Conservation (phyloP, 768 basidiomycete genomes). For the Kondoa subrosea region DNA sequence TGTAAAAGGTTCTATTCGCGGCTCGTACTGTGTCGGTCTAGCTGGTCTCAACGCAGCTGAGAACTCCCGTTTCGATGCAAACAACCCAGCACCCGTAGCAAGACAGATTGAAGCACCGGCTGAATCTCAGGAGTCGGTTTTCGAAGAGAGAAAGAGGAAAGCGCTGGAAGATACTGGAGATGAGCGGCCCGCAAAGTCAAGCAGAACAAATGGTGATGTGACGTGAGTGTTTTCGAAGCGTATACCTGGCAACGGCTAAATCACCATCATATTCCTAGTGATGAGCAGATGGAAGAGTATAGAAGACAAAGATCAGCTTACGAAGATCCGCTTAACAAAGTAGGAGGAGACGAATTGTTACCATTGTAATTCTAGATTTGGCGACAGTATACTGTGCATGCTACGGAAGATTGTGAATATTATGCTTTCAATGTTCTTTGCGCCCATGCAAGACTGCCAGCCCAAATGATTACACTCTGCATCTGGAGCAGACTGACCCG, state of each 20-base stretch:
- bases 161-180: constrained; percentile 11
- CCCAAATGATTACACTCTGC: not conserved
- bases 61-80: constrained; percentile 2
- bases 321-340: constrained; percentile 19
- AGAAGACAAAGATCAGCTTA: constrained; percentile 12
- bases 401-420: too few relatives aligned
- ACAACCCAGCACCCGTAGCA: constrained; percentile 26
- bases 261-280: too few relatives aligned
- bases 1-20: constrained; percentile 54
- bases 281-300: constrained; percentile 18
- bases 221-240: too few relatives aligned
- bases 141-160: constrained; percentile 13
- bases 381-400: too few relatives aligned
- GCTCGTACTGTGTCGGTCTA: constrained; percentile 24
- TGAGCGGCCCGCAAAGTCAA: not conserved
- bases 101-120: constrained; percentile 25
- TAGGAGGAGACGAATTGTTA: constrained; percentile 16
- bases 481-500: not conserved
- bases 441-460: not conserved
- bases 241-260: too few relatives aligned
- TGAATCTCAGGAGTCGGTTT: constrained; percentile 9
- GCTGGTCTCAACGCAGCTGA: constrained; percentile 10
- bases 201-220: not conserved
- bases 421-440: too few relatives aligned
- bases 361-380: constrained; percentile 11